phyloP scores from a whole-genome alignment of 2,329 filamentous ascomycete species.

The Colletotrichum simmondsii region DNA sequence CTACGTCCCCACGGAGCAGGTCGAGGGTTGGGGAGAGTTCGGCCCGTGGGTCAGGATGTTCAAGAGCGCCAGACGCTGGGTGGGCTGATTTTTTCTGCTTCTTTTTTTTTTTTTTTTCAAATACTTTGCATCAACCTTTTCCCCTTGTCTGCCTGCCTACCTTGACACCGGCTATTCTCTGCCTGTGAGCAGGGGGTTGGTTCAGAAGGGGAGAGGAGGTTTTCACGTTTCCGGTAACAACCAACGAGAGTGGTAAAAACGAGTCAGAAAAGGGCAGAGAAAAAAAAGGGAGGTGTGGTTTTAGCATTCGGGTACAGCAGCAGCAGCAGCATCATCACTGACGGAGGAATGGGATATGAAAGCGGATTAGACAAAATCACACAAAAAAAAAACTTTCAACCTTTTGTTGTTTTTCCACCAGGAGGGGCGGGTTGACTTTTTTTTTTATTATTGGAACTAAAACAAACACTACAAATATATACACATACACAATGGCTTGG shows the following conservation, averaged over 20 bases:
- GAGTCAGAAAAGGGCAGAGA: neutral
- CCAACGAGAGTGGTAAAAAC: neutral
- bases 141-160: neutral
- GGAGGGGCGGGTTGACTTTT: neutral
- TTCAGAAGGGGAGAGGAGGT: neutral
- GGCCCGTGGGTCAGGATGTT: slow-evolving; percentile 90
- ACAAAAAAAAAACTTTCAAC: neutral
- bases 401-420: neutral
- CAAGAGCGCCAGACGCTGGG: slow-evolving; percentile 88
- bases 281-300: neutral
- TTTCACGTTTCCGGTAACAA: neutral
- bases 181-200: neutral
- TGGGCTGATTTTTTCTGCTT: slow-evolving; percentile 62
- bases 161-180: neutral
- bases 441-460: neutral
- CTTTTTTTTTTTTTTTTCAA: too few relatives aligned
- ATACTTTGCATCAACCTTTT: neutral
- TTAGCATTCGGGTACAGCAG: neutral
- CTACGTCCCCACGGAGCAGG: slow-evolving; percentile 70
- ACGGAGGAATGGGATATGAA: neutral
- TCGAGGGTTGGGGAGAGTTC: slow-evolving; percentile 79
- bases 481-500: neutral
- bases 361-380: neutral
- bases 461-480: neutral
- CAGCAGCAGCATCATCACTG: neutral